Conservation (phyloP, 768 basidiomycete species). For the Calvatia gigantea region DNA sequence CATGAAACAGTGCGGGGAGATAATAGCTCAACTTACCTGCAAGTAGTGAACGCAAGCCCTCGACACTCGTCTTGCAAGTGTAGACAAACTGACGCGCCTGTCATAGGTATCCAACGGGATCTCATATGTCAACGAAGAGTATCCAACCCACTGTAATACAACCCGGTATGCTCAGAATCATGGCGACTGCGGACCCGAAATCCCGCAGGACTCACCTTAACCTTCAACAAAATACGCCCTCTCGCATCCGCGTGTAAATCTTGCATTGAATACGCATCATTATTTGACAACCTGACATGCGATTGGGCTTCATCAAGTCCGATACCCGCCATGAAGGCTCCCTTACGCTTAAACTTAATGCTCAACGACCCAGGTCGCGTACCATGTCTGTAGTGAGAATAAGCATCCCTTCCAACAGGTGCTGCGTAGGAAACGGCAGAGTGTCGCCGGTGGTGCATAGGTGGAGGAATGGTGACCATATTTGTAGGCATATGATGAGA, state of each 20-base stretch:
- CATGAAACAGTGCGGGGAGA: constrained; percentile 1
- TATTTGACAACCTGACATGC: constrained; percentile 55
- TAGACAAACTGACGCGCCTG: constrained; percentile 61
- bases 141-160: constrained; percentile 60
- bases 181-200: background rate
- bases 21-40: constrained; percentile 39
- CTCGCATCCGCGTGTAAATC: constrained; percentile 64
- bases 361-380: constrained; percentile 42
- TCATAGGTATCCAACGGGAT: constrained; percentile 68
- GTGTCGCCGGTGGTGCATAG: constrained; percentile 41
- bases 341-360: constrained; percentile 75
- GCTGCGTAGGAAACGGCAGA: constrained; percentile 47
- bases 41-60: constrained; percentile 74
- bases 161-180: background rate
- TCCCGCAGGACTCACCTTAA: constrained; percentile 46
- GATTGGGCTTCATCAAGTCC: constrained; percentile 68
- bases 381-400: constrained; percentile 30
- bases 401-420: background rate
- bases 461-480: constrained; percentile 28
- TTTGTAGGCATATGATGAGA: constrained; percentile 21
- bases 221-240: constrained; percentile 56
- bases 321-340: constrained; percentile 60
- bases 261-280: constrained; percentile 58
- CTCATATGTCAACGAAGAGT: constrained; percentile 68
- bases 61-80: constrained; percentile 64